Evolutionary conservation across 192 early-diverging fungal species (phyloP).

Genomic region (Irineochytrium annulatum): DNA sequence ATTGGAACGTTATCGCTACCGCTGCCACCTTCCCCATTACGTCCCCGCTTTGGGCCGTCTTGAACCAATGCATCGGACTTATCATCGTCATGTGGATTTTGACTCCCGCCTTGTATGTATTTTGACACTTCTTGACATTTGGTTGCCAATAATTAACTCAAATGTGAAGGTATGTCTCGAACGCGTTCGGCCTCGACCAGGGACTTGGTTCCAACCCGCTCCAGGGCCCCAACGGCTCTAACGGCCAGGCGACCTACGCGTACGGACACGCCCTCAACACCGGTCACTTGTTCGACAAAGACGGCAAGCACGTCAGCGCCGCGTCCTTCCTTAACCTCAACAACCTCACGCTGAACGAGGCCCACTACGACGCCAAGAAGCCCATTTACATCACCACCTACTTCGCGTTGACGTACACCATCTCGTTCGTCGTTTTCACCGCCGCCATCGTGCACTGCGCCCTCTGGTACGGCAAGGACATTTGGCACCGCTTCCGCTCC

Average conservation of each 20-base stretch:
- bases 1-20: conserved; percentile 64
- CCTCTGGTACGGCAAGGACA: conserved; percentile 53
- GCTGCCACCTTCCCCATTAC: conserved; percentile 56
- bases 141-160: too few species aligned
- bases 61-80: conserved; percentile 69
- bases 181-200: conserved; percentile 29
- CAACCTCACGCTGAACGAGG: conserved; percentile 15
- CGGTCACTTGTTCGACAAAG: conserved; percentile 9
- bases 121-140: too few species aligned
- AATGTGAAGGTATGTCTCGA: too few species aligned
- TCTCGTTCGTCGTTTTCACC: conserved; percentile 46
- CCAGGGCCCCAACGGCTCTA: conserved; percentile 16
- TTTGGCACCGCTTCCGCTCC: conserved; percentile 9
- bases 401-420: conserved; percentile 23
- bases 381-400: conserved; percentile 26
- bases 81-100: conserved; percentile 69
- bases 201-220: conserved; percentile 6
- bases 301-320: conserved; percentile 9
- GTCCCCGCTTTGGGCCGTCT: conserved; percentile 65
- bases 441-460: conserved; percentile 53
- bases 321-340: conserved; percentile 4
- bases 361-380: conserved; percentile 6
- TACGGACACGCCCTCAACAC: conserved; percentile 22
- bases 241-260: conserved; percentile 1
- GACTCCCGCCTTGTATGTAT: conserved; percentile 44